Evolutionary conservation across 2,329 filamentous ascomycete genomes (phyloP).

Genomic region (Fusarium newnesense): DNA sequence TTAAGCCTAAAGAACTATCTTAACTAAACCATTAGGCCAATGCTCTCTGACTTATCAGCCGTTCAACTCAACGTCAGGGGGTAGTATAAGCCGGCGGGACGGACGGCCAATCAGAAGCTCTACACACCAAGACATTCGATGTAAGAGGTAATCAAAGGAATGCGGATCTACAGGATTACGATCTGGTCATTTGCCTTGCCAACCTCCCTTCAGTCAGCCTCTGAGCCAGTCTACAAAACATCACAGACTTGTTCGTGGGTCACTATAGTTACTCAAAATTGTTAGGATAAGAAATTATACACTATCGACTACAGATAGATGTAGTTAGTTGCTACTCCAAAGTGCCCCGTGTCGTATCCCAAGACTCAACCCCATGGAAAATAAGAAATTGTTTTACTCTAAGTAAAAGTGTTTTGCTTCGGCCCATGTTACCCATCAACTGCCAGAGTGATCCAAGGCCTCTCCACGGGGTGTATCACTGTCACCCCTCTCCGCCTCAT

Average conservation of each 20-base stretch:
- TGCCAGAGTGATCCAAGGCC: slow-evolving; percentile 42
- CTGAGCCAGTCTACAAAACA: background rate
- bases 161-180: background rate
- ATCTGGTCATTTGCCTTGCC: background rate
- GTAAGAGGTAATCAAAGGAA: slow-evolving; percentile 28
- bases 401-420: slow-evolving; percentile 40
- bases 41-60: background rate
- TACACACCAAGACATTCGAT: slow-evolving; percentile 4
- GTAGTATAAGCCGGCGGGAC: background rate
- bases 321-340: slow-evolving; percentile 44
- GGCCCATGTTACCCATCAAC: slow-evolving; percentile 35
- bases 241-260: background rate
- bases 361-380: slow-evolving; percentile 37
- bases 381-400: slow-evolving; percentile 33
- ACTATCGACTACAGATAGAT: slow-evolving; percentile 50
- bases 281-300: slow-evolving; percentile 49
- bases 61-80: background rate
- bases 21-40: background rate
- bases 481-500: slow-evolving; percentile 23
- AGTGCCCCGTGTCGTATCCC: slow-evolving; percentile 38
- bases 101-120: slow-evolving; percentile 17
- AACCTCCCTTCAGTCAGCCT: slow-evolving; percentile 5
- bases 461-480: slow-evolving; percentile 32
- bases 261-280: slow-evolving; percentile 7
- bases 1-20: background rate